Percentiles rank a stretch among this genome's conserved stretches.
phyloP scores from a whole-genome alignment of 371 early-diverging fungal genomes.

The Haplosporangium sp. region DNA sequence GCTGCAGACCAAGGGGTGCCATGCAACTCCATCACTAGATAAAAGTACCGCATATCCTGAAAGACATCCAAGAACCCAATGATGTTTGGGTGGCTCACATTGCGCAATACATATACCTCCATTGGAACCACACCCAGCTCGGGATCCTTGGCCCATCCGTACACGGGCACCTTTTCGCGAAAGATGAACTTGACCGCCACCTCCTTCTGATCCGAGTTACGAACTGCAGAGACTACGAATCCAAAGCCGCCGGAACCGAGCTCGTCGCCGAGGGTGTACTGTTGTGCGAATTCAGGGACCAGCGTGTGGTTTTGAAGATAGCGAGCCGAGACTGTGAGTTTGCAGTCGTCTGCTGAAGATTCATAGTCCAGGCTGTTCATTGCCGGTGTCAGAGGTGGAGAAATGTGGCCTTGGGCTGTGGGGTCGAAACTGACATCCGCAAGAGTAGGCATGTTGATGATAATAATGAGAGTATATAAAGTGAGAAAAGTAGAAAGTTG shows the following conservation, averaged over 20 bases:
- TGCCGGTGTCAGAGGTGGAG: constrained; percentile 30
- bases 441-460: constrained; percentile 23
- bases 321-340: constrained; percentile 57
- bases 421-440: constrained; percentile 28
- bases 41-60: constrained; percentile 74
- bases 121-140: constrained; percentile 76
- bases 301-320: constrained; percentile 58
- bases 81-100: constrained; percentile 75
- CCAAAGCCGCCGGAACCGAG: constrained; percentile 87
- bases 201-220: constrained; percentile 61
- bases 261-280: constrained; percentile 71
- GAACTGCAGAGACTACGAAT: constrained; percentile 73
- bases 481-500: constrained; percentile 2
- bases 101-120: constrained; percentile 79
- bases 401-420: constrained; percentile 29
- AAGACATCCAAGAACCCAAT: constrained; percentile 75
- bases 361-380: constrained; percentile 1
- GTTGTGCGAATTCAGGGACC: constrained; percentile 59
- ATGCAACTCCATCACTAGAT: constrained; percentile 84
- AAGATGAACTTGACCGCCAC: constrained; percentile 87
- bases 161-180: constrained; percentile 68
- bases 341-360: constrained; percentile 1
- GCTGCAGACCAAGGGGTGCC: constrained; percentile 76
- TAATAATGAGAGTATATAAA: background rate
- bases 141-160: constrained; percentile 69